These are phyloP conservation scores for Puccinia triticina DNA, from an alignment of 1,284 basidiomycete genomes.

Conservation along the genomic window DNA sequence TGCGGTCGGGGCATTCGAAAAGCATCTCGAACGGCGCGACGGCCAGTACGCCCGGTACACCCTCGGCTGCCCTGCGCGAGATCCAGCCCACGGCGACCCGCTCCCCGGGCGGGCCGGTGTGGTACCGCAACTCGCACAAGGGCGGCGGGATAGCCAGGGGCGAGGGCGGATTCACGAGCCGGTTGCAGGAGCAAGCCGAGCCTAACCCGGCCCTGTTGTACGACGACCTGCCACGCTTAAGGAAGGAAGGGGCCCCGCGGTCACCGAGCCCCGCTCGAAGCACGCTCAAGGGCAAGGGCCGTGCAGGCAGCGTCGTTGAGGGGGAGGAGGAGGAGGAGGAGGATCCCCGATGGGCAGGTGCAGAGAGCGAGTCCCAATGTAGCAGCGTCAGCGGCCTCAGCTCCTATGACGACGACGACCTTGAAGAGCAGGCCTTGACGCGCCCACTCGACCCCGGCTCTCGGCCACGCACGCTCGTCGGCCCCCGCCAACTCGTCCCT, in stretches of 20 bases:
- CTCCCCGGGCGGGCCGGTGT: conserved; percentile 47
- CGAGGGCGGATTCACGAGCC: conserved; percentile 1
- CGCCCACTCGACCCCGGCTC: not conserved
- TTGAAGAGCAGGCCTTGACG: not conserved
- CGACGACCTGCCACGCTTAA: conserved; percentile 26
- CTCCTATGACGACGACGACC: conserved; percentile 4
- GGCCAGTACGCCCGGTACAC: conserved; percentile 10
- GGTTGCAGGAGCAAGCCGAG: conserved; percentile 14
- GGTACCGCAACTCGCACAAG: conserved; percentile 28
- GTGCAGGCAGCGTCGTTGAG: conserved; percentile 14
- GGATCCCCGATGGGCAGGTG: not conserved
- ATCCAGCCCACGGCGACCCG: conserved; percentile 26
- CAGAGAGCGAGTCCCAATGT: conserved; percentile 32
- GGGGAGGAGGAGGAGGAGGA: conserved; percentile 17
- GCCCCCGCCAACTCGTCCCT: conserved; percentile 17
- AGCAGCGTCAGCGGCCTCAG: conserved; percentile 49
- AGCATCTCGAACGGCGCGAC: not conserved
- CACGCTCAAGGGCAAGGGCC: conserved; percentile 41
- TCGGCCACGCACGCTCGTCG: conserved; percentile 7
- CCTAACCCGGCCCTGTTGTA: conserved; percentile 38
- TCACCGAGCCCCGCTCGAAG: conserved; percentile 43
- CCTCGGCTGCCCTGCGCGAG: conserved; percentile 21
- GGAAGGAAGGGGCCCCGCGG: not conserved
- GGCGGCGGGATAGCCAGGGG: not conserved
- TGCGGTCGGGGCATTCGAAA: not conserved